Evolutionary conservation across 306 rosid species (phyloP).

Genomic region (Oemleria cerasiformis): DNA sequence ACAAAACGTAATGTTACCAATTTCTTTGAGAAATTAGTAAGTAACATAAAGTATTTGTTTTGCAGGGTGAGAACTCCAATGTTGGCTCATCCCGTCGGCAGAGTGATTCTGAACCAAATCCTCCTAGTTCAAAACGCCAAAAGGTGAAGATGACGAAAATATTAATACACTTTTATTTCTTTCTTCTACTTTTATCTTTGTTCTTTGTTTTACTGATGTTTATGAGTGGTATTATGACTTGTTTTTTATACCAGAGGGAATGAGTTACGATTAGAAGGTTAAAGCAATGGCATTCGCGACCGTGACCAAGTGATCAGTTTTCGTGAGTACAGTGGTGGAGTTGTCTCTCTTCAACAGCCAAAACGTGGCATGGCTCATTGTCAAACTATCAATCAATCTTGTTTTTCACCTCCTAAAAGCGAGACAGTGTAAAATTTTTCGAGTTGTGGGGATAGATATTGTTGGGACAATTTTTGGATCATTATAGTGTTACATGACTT

Average conservation of each 20-base stretch:
- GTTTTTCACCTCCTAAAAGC: background rate
- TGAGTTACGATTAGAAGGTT: conserved; percentile 15
- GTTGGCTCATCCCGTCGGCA: conserved; percentile 59
- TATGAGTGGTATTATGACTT: background rate
- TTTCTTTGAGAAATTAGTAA: background rate
- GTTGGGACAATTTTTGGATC: background rate
- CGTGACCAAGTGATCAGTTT: background rate
- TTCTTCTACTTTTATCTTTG: background rate
- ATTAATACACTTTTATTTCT: background rate
- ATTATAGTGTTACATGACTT: conserved; percentile 9
- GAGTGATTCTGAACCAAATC: conserved; percentile 41
- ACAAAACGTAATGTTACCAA: background rate
- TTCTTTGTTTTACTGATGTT: background rate
- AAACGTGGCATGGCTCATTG: background rate
- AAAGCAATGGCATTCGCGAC: background rate
- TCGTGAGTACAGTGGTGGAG: background rate
- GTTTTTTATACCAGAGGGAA: conserved; percentile 32
- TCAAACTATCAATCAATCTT: background rate
- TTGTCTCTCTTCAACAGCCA: background rate
- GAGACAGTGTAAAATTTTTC: conserved; percentile 14
- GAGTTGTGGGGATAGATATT: background rate
- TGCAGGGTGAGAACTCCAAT: conserved; percentile 38
- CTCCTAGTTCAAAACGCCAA: conserved; percentile 79
- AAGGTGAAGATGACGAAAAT: conserved; percentile 46
- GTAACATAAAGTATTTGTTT: background rate